Conservation (phyloP, 2,329 filamentous ascomycete genomes). For the Venturia aucupariae region DNA sequence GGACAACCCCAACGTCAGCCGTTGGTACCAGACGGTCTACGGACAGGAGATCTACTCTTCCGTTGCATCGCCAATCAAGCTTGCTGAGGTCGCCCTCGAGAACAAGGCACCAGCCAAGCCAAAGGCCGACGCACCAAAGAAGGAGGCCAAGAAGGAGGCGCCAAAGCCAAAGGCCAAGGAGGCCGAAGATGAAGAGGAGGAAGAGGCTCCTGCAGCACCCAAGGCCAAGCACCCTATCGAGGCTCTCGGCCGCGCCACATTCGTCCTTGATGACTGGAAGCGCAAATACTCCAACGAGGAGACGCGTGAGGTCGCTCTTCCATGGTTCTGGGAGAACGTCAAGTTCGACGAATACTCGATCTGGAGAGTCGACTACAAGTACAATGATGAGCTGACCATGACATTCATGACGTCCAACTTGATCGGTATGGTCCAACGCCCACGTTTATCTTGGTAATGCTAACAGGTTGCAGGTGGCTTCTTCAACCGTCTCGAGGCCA, state of each 20-base stretch:
- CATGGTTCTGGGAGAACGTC: slow-evolving; percentile 97
- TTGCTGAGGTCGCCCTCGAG: slow-evolving; percentile 74
- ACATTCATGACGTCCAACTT: slow-evolving; percentile 99
- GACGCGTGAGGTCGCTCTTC: slow-evolving; percentile 68
- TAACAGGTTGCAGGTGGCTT: slow-evolving; percentile 56
- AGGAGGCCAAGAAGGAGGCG: slow-evolving; percentile 33
- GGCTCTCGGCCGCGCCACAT: slow-evolving; percentile 65
- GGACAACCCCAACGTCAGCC: slow-evolving; percentile 73
- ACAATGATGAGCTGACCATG: slow-evolving; percentile 94
- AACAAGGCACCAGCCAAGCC: slow-evolving; percentile 70
- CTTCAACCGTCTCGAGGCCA: slow-evolving; percentile 92
- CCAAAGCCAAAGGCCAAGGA: slow-evolving; percentile 45
- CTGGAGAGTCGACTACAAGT: slow-evolving; percentile 95
- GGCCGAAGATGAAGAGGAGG: slow-evolving; percentile 51
- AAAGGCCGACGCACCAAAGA: slow-evolving; percentile 60
- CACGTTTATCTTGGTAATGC: neutral
- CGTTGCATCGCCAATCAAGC: slow-evolving; percentile 60
- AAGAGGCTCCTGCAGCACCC: slow-evolving; percentile 53
- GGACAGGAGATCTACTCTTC: slow-evolving; percentile 87
- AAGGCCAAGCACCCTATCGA: slow-evolving; percentile 98
- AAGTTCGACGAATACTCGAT: slow-evolving; percentile 93
- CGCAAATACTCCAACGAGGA: slow-evolving; percentile 97
- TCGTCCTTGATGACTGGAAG: slow-evolving; percentile 96
- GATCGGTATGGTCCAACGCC: slow-evolving; percentile 50
- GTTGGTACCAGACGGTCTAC: slow-evolving; percentile 91